Conservation (phyloP, 257 asterid genomes). For the Penstemon eatonii region DNA sequence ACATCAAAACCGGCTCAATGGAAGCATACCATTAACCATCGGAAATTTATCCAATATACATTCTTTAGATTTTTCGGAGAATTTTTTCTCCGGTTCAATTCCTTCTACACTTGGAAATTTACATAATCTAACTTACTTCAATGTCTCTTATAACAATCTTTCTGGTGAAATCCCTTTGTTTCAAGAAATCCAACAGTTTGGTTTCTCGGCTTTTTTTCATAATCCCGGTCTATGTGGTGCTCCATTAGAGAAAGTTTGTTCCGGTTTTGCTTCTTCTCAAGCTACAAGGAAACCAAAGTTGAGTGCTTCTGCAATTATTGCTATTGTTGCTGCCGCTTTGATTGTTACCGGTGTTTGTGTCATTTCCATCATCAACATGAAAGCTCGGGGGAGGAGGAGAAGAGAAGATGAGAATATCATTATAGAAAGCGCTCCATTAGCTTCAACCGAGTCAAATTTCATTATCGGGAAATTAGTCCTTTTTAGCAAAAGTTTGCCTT, state of each 20-base stretch:
- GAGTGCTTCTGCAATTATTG: constrained; percentile 69
- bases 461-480: constrained; percentile 87
- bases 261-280: constrained; percentile 27
- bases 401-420: constrained; percentile 50
- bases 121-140: constrained; percentile 58
- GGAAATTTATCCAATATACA: constrained; percentile 67
- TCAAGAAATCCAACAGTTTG: constrained; percentile 57
- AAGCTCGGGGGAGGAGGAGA: constrained; percentile 54
- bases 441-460: constrained; percentile 73
- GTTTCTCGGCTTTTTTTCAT: constrained; percentile 64
- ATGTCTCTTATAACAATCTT: constrained; percentile 76
- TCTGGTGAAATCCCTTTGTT: constrained; percentile 71
- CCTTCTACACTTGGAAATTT: constrained; percentile 60
- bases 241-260: constrained; percentile 58
- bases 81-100: constrained; percentile 57
- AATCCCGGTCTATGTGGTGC: constrained; percentile 81
- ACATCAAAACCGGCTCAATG: constrained; percentile 61
- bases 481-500: constrained; percentile 76
- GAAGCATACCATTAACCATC: constrained; percentile 60
- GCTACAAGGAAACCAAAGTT: constrained; percentile 54
- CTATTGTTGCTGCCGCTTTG: constrained; percentile 81
- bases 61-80: constrained; percentile 67
- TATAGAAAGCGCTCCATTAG: constrained; percentile 72
- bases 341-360: constrained; percentile 69
- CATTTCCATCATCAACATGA: constrained; percentile 66